Evolutionary conservation across 192 early-diverging fungal species (phyloP), one percentile per base, ranked within the genome.

Genomic region (Backusella morwellensis): DNA sequence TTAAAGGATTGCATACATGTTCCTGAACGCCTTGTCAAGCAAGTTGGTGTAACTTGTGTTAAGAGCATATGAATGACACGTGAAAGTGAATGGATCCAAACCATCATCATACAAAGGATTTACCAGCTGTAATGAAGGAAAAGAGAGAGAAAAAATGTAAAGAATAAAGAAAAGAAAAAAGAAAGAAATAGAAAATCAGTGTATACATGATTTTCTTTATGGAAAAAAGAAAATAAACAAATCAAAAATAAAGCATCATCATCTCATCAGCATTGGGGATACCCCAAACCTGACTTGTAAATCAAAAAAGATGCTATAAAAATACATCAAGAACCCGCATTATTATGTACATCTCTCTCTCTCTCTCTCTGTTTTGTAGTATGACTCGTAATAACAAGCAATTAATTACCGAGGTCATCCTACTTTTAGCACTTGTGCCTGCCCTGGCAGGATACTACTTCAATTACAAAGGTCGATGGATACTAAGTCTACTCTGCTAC

Each of bases 401-500:
- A 50, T 40, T 47, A 14, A 34, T 72, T 6, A 14, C 32, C 8
- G 70, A 72, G 42, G 4, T 72, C 29, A 50, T 50, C 35, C 41
- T 68, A 32, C 4, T 68, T 19, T 15, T 79, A 4, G 56, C 73
- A 15, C 44, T 68, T 1, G 17, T 75, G 26, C 73, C 78, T 21
- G 52, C 73, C 9, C 6, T 79, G 7, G 63, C 40, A 14, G 71
- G 72, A 42, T 42, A 67, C 36, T 74, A 74, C 38, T 59, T 73
- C 12, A 32, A 68, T 23, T 34, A 67, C 40, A 73, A 75, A 66
- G 71, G 74, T 56, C 67, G 74, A 15, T 59, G 56, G 17, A 66
- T 66, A 8, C 66, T 76, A 32, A 77, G 75, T 56, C 15, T 52
- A 40, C 23, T 78, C 15, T 68, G 75, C 21, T 76, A 75, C 70